Evolutionary conservation across 2,329 filamentous ascomycete species (phyloP).

Genomic region (Ophiostoma sp.): DNA sequence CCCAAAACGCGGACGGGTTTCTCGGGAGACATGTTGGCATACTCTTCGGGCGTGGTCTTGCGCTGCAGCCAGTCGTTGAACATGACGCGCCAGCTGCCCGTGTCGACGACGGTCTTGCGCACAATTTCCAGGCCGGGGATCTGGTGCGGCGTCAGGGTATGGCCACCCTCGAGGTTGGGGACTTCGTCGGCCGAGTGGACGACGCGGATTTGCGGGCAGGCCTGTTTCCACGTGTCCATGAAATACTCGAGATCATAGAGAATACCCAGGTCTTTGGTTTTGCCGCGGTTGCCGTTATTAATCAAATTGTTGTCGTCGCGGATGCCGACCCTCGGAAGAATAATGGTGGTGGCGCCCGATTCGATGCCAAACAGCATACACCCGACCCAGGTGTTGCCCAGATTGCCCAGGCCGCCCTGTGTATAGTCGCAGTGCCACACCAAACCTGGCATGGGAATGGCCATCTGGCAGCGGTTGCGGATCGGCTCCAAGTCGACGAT

Average conservation of each 20-base stretch:
- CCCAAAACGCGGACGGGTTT: slow-evolving; percentile 25
- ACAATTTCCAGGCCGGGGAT: neutral
- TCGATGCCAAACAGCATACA: slow-evolving; percentile 42
- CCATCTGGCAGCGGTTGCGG: slow-evolving; percentile 34
- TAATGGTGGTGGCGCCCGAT: slow-evolving; percentile 30
- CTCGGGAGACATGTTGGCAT: slow-evolving; percentile 7
- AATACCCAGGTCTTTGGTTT: slow-evolving; percentile 20
- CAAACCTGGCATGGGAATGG: slow-evolving; percentile 37
- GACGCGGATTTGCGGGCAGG: slow-evolving; percentile 28
- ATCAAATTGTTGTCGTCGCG: slow-evolving; percentile 29
- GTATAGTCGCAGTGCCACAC: slow-evolving; percentile 41
- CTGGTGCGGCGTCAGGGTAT: neutral
- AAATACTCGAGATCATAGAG: slow-evolving; percentile 28
- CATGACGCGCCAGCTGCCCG: slow-evolving; percentile 28
- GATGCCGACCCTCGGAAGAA: slow-evolving; percentile 31
- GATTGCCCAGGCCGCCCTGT: slow-evolving; percentile 42
- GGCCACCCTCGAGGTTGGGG: slow-evolving; percentile 3
- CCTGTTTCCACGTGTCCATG: slow-evolving; percentile 23
- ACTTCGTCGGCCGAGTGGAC: slow-evolving; percentile 23
- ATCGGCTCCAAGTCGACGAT: slow-evolving; percentile 29
- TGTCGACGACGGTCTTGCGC: slow-evolving; percentile 28
- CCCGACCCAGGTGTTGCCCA: slow-evolving; percentile 40
- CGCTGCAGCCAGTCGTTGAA: slow-evolving; percentile 29
- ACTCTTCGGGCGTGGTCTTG: neutral
- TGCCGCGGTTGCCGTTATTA: slow-evolving; percentile 24